These are phyloP conservation scores for Fusarium humuli DNA, from an alignment of 2,329 filamentous ascomycete genomes.

Conservation along the genomic window DNA sequence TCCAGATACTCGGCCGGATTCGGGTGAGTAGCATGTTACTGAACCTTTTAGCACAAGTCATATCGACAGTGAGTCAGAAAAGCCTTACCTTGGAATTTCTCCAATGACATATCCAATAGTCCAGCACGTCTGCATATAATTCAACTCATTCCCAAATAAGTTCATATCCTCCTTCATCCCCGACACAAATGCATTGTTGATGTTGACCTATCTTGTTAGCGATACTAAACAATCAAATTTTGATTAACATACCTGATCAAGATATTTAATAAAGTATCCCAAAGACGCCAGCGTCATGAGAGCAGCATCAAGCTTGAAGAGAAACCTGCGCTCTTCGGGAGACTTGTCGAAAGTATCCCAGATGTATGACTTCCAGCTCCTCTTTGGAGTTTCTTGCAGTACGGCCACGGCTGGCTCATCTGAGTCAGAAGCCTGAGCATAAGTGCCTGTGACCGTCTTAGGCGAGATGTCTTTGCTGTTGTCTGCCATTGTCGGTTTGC, in stretches of 20 bases:
- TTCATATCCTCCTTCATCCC: conserved; percentile 64
- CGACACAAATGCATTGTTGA: conserved; percentile 48
- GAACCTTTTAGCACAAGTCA: not conserved
- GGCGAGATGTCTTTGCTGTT: not conserved
- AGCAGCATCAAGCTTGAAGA: conserved; percentile 58
- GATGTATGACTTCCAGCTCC: conserved; percentile 58
- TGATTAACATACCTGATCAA: conserved; percentile 47
- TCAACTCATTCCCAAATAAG: conserved; percentile 59
- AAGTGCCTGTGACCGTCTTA: not conserved
- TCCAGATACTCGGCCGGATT: conserved; percentile 55
- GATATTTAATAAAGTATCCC: conserved; percentile 55
- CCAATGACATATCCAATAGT: conserved; percentile 70
- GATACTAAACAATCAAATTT: not conserved
- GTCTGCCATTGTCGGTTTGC: not conserved
- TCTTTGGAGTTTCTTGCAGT: conserved; percentile 21
- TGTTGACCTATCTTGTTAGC: conserved; percentile 38
- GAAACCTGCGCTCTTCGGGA: conserved; percentile 54
- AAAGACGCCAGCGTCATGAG: conserved; percentile 53
- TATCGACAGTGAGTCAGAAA: no score
- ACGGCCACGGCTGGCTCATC: not conserved
- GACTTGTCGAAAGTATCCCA: conserved; percentile 63
- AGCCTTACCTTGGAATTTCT: conserved; percentile 49
- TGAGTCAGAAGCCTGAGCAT: conserved; percentile 4
- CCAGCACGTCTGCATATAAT: conserved; percentile 66
- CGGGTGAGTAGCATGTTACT: conserved; percentile 54